phyloP scores from a whole-genome alignment of 176 grass and related monocot genomes.

The Zea luxurians region DNA sequence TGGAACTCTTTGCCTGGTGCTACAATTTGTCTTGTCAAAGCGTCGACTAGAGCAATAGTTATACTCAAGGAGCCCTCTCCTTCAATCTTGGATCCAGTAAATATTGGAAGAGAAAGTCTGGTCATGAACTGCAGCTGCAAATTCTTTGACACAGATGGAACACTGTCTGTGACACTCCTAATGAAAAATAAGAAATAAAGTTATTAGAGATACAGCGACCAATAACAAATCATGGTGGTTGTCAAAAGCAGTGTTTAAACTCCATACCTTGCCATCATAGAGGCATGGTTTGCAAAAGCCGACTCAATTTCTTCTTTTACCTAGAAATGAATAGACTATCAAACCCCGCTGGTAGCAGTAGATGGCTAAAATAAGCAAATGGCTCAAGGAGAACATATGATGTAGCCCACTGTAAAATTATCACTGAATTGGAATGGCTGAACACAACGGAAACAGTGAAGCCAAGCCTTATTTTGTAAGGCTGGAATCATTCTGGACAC shows the following conservation, averaged over 20 bases:
- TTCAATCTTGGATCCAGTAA: slow-evolving; percentile 88
- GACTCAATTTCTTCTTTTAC: slow-evolving; percentile 96
- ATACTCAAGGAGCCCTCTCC: slow-evolving; percentile 62
- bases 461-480: background rate
- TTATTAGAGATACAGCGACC: slow-evolving; percentile 22
- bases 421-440: background rate
- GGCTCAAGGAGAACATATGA: background rate
- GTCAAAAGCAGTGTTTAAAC: slow-evolving; percentile 9
- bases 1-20: slow-evolving; percentile 43
- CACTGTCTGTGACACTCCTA: slow-evolving; percentile 51
- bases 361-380: slow-evolving; percentile 12
- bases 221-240: background rate
- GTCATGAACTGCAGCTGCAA: slow-evolving; percentile 81
- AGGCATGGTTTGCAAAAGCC: slow-evolving; percentile 70
- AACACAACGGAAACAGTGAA: background rate
- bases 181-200: slow-evolving; percentile 43
- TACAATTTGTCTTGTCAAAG: slow-evolving; percentile 52
- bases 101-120: slow-evolving; percentile 90
- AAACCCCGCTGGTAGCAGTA: background rate
- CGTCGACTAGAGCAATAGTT: slow-evolving; percentile 61
- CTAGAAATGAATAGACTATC: slow-evolving; percentile 48
- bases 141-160: slow-evolving; percentile 47
- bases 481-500: background rate
- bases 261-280: slow-evolving; percentile 57
- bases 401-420: slow-evolving; percentile 11